Evolutionary conservation across 106 monocot genomes (phyloP), one percentile per base, ranked within the genome.

Genomic region (Allium fistulosum): DNA sequence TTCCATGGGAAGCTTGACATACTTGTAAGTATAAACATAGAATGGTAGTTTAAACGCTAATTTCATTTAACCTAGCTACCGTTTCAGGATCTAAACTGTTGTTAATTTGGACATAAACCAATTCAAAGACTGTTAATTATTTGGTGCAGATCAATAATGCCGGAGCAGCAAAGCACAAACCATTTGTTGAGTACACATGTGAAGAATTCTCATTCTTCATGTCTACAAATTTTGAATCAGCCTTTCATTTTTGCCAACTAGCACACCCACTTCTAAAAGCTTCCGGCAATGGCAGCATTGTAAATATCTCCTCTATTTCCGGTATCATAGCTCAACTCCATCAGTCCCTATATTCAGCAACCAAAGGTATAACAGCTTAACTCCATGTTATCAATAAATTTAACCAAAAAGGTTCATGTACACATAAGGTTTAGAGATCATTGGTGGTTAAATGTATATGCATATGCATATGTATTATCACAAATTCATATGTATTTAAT

Each of bases 1-100:
- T 87, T 87, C 77, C 59, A 80, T 0, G 87, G 90, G 15, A 90
- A 80, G 76, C 94, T 90, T 77, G 81, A 90, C 59, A 90, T 94
- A 70, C 87, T 94, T 45, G 94, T 94, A 66, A 78, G 82, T 63
- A 63, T 11, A 11, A 13, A 61, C 15, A n/a, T 18, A 61, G 6
- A 61, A 11, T 26, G 45, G 14, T 27, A 10, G 10, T 7, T 14
- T 61, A 10, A 28, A 10, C 45, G 17, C 5, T 9, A n/a, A 16
- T 11, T 58, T 6, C 6, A 58, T 11, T 58, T 0, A 58, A 58
- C 15, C 15, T 11, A 57, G 57, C 17, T 57, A 15, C 57, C 4
- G 57, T 10, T 63, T 74, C 18, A 17, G 59, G n/a, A 14, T 59
- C 26, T 17, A 14, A 18, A 10, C 59, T 8, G 10, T 59, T 2